Evolutionary conservation across 768 basidiomycete genomes (phyloP).

Genomic region (Lactifluus hygrophoroides): DNA sequence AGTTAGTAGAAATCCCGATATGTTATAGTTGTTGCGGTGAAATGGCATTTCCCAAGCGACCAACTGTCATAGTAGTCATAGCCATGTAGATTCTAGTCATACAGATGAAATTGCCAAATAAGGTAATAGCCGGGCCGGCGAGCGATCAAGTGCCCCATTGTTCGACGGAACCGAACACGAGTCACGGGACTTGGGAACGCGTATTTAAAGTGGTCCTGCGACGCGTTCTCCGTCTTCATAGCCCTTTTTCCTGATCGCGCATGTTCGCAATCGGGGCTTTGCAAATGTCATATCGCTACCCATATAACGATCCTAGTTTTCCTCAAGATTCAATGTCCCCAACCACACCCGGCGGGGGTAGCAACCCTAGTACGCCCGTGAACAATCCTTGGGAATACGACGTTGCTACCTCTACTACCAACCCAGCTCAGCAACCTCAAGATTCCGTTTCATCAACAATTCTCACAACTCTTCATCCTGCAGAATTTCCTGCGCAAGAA

Average conservation of each 20-base stretch:
- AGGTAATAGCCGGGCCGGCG: not conserved
- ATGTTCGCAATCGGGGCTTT: constrained; percentile 11
- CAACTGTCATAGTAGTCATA: not conserved
- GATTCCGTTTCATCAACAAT: not conserved
- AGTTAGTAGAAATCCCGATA: not conserved
- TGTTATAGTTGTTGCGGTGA: not conserved
- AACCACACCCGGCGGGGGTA: constrained; percentile 16
- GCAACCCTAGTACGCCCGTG: constrained; percentile 19
- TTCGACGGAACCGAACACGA: constrained; percentile 15
- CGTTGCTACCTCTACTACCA: constrained; percentile 5
- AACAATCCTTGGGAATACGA: constrained; percentile 19
- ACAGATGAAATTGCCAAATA: not conserved
- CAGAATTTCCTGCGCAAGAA: constrained; percentile 18
- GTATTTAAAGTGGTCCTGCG: constrained; percentile 6
- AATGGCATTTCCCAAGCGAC: too few species aligned
- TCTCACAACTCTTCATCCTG: constrained; percentile 13
- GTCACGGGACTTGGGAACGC: constrained; percentile 7
- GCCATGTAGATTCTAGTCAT: not conserved
- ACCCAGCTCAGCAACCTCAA: constrained; percentile 14
- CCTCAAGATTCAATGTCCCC: constrained; percentile 17
- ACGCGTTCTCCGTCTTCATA: not conserved
- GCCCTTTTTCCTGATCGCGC: constrained; percentile 16
- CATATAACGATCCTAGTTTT: constrained; percentile 8
- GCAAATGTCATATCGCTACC: constrained; percentile 20
- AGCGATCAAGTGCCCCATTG: constrained; percentile 9